phyloP scores from a whole-genome alignment of 2,329 filamentous ascomycete species.

The Sporothrix luriei region DNA sequence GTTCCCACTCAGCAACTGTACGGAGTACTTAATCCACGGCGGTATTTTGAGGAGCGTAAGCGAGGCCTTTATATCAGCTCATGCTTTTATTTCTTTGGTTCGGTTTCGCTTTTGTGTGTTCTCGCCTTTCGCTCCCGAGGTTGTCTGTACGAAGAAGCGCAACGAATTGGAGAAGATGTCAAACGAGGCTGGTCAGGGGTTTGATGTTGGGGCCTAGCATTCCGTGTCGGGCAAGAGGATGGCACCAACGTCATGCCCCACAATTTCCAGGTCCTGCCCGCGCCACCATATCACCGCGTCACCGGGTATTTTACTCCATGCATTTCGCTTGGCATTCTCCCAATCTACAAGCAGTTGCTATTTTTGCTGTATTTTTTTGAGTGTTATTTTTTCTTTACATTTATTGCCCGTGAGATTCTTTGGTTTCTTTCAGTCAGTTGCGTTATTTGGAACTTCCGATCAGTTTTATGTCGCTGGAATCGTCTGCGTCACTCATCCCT shows the following conservation, averaged over 20 bases:
- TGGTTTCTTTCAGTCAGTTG: neutral
- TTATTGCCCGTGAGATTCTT: neutral
- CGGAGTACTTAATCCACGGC: too few species aligned
- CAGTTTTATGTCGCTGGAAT: too few species aligned
- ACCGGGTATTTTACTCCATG: neutral
- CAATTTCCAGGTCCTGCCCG: slow-evolving; percentile 19
- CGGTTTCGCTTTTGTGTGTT: neutral
- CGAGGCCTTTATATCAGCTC: neutral
- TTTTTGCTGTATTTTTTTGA: neutral
- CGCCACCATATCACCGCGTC: slow-evolving; percentile 15
- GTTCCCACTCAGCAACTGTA: too few species aligned
- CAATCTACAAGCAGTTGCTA: neutral
- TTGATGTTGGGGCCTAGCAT: neutral
- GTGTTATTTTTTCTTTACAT: neutral
- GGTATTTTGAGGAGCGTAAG: neutral
- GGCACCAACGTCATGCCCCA: slow-evolving; percentile 25
- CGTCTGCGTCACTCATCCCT: neutral
- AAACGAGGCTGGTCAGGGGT: slow-evolving; percentile 15
- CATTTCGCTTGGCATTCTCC: neutral
- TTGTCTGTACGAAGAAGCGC: slow-evolving; percentile 10
- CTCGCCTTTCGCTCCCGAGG: neutral
- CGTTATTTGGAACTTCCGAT: neutral
- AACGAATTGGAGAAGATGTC: slow-evolving; percentile 5
- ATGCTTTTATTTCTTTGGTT: neutral
- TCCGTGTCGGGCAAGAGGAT: neutral